These are phyloP conservation scores for Vaccinium darrowii DNA, from an alignment of 148 eudicot species.

Conservation along the genomic window DNA sequence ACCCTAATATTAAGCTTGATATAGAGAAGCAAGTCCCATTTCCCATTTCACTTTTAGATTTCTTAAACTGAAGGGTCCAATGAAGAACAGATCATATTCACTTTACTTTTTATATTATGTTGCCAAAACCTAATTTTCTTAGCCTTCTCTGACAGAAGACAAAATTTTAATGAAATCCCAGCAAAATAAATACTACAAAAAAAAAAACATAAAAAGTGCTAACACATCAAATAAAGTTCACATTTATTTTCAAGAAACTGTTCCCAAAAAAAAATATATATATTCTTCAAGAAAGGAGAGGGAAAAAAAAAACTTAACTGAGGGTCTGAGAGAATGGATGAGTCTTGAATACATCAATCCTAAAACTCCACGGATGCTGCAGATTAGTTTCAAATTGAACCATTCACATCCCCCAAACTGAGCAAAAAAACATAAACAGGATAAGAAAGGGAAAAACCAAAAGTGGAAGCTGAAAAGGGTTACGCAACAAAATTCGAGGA, in stretches of 20 bases:
- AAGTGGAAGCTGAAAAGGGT: not conserved
- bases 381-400: not conserved
- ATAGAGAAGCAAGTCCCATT: not conserved
- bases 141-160: conserved; percentile 5
- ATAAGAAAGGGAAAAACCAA: not conserved
- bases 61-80: not conserved
- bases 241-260: too few relatives aligned
- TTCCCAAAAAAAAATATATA: not conserved
- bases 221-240: not conserved
- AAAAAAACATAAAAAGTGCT: not conserved
- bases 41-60: conserved; percentile 8
- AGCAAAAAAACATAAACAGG: not conserved
- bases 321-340: not conserved
- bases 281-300: too few relatives aligned
- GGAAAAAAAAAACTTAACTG: conserved; percentile 10
- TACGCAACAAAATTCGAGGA: not conserved
- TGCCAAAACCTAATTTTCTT: not conserved
- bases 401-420: not conserved
- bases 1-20: not conserved
- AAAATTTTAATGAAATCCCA: not conserved
- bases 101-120: not conserved
- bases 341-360: not conserved
- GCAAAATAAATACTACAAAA: not conserved
- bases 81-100: conserved; percentile 5
- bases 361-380: not conserved